Base-by-base conservation (phyloP, 2,329 filamentous ascomycete species). In the Ceratocystis colombiana region DNA sequence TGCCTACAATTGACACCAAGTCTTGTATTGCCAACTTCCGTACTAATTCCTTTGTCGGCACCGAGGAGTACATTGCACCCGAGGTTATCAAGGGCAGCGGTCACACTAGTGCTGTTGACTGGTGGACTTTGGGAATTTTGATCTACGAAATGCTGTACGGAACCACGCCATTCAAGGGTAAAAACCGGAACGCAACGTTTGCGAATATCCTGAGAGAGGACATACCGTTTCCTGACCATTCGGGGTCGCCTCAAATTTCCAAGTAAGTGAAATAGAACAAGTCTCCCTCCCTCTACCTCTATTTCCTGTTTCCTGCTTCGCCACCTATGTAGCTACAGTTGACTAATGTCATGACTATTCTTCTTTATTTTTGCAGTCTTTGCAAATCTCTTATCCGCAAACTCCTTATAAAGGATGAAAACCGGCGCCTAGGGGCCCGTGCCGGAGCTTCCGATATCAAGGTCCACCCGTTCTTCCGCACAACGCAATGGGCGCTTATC, bases 81-180 rank as follows among this genome's bases (percentile, higher is more conserved):
- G 94, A 99, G 76, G 94, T 99, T 45, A 99, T 99, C 75, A 97
- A 97, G 78, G 94, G 94, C 48, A 96, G 93, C 73, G 94, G 94
- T 28, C 94, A 99, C 77, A 99, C 94, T 6, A 97, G 93, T 74
- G 94, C 94, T 15, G 94, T 99, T 15, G 94, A 99, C 76, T 99
- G 94, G 94, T 99, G 94, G 94, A 99, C 94, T 0, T 77, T 99
- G 64, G 94, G 94, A 22, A 97, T 99, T 71, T 78, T 99, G 73
- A 91, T 99, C 66, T 99, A 97, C 75, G 94, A 99, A 77, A 99
- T 99, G 94, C 81, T 99, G 45, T 99, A 93, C 77, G 94, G 94
- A 66, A 99, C 93, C 0, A 99, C 94, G 0, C 94, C 94, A 1
- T 99, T 99, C 82, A 99, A 99, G 80, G 94, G 94, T 71, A 97